phyloP scores from a whole-genome alignment of 2,329 filamentous ascomycete genomes.

The Lachnellula occidentalis region DNA sequence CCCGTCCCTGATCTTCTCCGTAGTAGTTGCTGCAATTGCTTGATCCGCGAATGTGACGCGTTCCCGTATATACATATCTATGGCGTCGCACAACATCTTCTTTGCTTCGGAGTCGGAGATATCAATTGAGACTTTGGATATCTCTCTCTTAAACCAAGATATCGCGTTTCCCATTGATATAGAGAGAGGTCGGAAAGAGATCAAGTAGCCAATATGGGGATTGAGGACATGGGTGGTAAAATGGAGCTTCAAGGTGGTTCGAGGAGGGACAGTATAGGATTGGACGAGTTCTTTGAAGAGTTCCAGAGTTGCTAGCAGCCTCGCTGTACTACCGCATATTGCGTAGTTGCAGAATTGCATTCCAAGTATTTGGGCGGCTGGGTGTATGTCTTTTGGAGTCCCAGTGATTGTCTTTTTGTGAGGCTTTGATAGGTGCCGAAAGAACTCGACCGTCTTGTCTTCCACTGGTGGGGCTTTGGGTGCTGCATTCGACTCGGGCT shows the following conservation, averaged over 20 bases:
- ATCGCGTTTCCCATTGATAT: slow-evolving; percentile 98
- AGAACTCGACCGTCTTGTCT: slow-evolving; percentile 66
- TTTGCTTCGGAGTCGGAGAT: slow-evolving; percentile 79
- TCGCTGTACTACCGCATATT: slow-evolving; percentile 82
- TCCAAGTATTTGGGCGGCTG: slow-evolving; percentile 76
- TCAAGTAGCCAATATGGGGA: slow-evolving; percentile 91
- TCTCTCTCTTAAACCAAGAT: slow-evolving; percentile 86
- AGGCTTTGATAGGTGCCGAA: slow-evolving; percentile 77
- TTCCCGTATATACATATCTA: slow-evolving; percentile 87
- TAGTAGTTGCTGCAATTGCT: slow-evolving; percentile 73
- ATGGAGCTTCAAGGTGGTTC: slow-evolving; percentile 81
- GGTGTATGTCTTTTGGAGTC: slow-evolving; percentile 70
- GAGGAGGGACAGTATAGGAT: slow-evolving; percentile 83
- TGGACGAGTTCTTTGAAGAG: slow-evolving; percentile 92
- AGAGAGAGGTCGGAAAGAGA: slow-evolving; percentile 89
- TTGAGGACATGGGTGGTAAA: slow-evolving; percentile 87
- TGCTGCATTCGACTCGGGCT: slow-evolving; percentile 28
- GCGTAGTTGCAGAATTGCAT: slow-evolving; percentile 79
- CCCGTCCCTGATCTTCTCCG: slow-evolving; percentile 68
- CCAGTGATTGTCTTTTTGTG: slow-evolving; percentile 58
- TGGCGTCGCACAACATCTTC: slow-evolving; percentile 67
- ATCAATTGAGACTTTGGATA: slow-evolving; percentile 85
- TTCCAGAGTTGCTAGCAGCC: slow-evolving; percentile 79
- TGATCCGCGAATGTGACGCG: slow-evolving; percentile 82
- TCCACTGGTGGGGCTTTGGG: slow-evolving; percentile 49